A percentile compares a stretch with the other conserved stretches of the same genome.
Conservation (phyloP, 2,329 filamentous ascomycete genomes). For the Alternaria sp. region DNA sequence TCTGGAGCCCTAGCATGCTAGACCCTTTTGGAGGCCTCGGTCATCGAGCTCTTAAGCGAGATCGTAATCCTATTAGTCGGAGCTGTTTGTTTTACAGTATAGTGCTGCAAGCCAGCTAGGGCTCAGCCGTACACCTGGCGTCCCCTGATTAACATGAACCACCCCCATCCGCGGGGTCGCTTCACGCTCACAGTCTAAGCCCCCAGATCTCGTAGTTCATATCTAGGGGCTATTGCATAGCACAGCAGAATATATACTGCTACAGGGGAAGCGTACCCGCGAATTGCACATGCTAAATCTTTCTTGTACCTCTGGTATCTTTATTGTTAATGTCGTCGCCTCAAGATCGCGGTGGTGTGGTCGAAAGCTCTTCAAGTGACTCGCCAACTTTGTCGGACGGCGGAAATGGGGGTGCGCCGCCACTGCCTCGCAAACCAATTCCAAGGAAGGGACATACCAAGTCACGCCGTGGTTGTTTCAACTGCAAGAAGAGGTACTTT, state of each 20-base stretch:
- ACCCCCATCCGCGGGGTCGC: constrained; percentile 28
- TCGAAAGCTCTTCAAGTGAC: constrained; percentile 43
- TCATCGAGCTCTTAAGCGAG: constrained; percentile 16
- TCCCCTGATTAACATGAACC: constrained; percentile 34
- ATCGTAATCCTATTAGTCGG: constrained; percentile 29
- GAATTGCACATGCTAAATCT: constrained; percentile 21
- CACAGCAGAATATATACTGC: constrained; percentile 39
- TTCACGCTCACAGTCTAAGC: constrained; percentile 42
- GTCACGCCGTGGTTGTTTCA: constrained; percentile 70
- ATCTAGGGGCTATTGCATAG: constrained; percentile 24
- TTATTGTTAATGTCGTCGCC: constrained; percentile 32
- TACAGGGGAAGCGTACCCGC: constrained; percentile 29
- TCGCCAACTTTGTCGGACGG: constrained; percentile 39
- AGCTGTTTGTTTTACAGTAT: constrained; percentile 25
- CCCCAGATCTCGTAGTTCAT: constrained; percentile 35
- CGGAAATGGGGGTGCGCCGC: constrained; percentile 26
- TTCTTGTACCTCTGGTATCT: constrained; percentile 22
- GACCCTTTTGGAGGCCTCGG: constrained; percentile 16
- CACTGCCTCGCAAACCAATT: constrained; percentile 46
- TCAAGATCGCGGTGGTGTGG: constrained; percentile 26
- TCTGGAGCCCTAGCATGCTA: constrained; percentile 21
- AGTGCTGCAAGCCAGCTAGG: constrained; percentile 42
- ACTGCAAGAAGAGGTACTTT: constrained; percentile 62
- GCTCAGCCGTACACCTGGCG: constrained; percentile 36
- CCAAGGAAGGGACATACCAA: constrained; percentile 70